A percentile compares a stretch with the other conserved stretches of the same genome.
phyloP scores from a whole-genome alignment of 108 stramenopile species.

The Nitzschia sp. region DNA sequence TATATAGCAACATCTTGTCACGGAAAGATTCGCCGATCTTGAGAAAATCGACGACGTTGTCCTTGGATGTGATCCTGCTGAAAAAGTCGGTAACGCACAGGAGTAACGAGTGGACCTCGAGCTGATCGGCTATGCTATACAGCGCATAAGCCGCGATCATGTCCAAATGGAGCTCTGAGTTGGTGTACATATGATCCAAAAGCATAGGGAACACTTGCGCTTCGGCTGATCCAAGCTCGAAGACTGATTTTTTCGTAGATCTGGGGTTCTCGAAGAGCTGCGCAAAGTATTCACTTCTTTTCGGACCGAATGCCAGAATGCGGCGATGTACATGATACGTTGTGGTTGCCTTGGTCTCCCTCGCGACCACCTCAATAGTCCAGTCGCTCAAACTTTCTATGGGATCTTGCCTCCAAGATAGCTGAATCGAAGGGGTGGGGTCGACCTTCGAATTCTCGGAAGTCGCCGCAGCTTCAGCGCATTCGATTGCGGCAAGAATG shows the following conservation, averaged over 20 bases:
- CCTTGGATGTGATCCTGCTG: constrained; percentile 18
- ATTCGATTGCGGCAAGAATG: constrained; percentile 17
- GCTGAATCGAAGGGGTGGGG: neutral
- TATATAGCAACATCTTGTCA: constrained; percentile 17
- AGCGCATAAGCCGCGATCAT: constrained; percentile 24
- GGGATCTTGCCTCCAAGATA: constrained; percentile 41
- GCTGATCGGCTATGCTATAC: constrained; percentile 23
- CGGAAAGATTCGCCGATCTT: constrained; percentile 14
- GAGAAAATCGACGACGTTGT: constrained; percentile 22
- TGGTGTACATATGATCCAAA: constrained; percentile 41
- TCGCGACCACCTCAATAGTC: constrained; percentile 33
- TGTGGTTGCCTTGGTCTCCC: neutral
- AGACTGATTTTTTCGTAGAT: neutral
- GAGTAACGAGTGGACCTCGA: constrained; percentile 26
- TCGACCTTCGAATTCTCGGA: neutral
- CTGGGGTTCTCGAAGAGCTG: constrained; percentile 13
- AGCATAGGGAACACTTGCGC: constrained; percentile 37
- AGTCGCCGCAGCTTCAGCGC: constrained; percentile 3
- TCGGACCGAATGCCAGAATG: constrained; percentile 50
- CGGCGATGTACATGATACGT: constrained; percentile 51
- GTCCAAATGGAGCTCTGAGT: constrained; percentile 10
- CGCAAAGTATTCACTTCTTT: constrained; percentile 50
- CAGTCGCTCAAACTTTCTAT: constrained; percentile 51
- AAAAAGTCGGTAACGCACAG: constrained; percentile 26
- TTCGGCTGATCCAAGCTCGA: constrained; percentile 16